Evolutionary conservation across 441 rosid genomes (phyloP).

Genomic region (Aquilaria agallochum): DNA sequence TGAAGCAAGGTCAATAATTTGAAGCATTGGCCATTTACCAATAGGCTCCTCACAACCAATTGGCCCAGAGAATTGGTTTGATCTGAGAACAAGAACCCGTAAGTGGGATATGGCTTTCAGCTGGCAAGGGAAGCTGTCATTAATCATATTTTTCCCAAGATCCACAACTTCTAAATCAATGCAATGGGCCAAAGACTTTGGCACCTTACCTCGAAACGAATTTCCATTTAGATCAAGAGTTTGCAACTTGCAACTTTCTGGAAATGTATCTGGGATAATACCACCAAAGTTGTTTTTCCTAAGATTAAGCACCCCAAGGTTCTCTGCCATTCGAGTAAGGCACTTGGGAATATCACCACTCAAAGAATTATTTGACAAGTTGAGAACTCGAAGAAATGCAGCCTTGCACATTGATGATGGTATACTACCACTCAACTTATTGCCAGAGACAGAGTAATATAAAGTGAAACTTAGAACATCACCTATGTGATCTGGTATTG

Average conservation of each 20-base stretch:
- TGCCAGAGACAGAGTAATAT: constrained; percentile 30
- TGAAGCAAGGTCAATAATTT: constrained; percentile 55
- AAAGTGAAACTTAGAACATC: not conserved
- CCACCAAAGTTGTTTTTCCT: constrained; percentile 31
- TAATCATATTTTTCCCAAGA: constrained; percentile 44
- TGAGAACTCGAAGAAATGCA: constrained; percentile 18
- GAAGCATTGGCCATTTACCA: constrained; percentile 46
- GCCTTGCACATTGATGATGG: constrained; percentile 45
- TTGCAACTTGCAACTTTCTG: constrained; percentile 20
- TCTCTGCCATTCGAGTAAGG: not conserved
- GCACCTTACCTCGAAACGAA: constrained; percentile 34
- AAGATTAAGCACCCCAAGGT: constrained; percentile 34
- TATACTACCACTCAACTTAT: constrained; percentile 29
- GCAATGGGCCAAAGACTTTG: constrained; percentile 45
- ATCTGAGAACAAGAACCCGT: constrained; percentile 47
- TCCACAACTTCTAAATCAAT: constrained; percentile 34
- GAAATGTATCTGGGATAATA: constrained; percentile 17
- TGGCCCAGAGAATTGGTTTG: constrained; percentile 38
- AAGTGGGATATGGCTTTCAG: constrained; percentile 34
- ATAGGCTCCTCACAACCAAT: constrained; percentile 21
- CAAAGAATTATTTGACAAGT: constrained; percentile 41
- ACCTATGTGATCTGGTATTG: constrained; percentile 18
- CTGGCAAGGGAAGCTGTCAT: constrained; percentile 50
- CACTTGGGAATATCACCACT: constrained; percentile 31
- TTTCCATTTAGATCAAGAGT: constrained; percentile 45